Conservation (phyloP, 2,329 filamentous ascomycete genomes). For the Microsporum ferrugineum region DNA sequence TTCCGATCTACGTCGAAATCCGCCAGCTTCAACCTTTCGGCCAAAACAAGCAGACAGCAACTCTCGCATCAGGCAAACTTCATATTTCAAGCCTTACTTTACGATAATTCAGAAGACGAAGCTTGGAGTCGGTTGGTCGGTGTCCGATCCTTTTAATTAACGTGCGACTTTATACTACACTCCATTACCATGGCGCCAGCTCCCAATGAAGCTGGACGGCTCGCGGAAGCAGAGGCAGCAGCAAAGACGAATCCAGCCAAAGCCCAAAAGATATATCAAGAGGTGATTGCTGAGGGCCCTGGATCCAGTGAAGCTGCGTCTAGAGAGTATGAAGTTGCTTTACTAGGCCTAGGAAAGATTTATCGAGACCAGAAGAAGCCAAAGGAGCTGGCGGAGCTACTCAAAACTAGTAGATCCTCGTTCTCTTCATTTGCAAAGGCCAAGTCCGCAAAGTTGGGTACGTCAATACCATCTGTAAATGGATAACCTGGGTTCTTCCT, state of each 20-base stretch:
- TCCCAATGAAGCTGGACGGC: conserved; percentile 49
- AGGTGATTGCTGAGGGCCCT: conserved; percentile 75
- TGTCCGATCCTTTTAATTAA: neutral
- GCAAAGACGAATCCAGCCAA: conserved; percentile 68
- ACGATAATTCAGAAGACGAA: neutral
- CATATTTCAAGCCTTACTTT: neutral
- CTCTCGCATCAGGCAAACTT: neutral
- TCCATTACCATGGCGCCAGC: conserved; percentile 36
- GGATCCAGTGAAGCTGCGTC: conserved; percentile 75
- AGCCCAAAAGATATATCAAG: conserved; percentile 79
- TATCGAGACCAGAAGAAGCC: conserved; percentile 73
- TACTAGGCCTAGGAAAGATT: conserved; percentile 81
- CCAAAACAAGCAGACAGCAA: neutral
- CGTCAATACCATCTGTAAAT: conserved; percentile 21
- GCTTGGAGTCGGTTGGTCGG: neutral
- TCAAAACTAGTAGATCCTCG: conserved; percentile 79
- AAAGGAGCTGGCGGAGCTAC: conserved; percentile 75
- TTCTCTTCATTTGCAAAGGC: conserved; percentile 96
- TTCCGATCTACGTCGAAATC: neutral
- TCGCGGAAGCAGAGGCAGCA: conserved; percentile 81
- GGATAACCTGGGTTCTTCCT: neutral
- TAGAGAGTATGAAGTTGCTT: conserved; percentile 79
- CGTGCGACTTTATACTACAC: neutral
- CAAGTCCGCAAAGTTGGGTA: conserved; percentile 96
- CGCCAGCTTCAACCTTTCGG: neutral